Evolutionary conservation across 2,329 filamentous ascomycete species (phyloP).

Genomic region (Phaeosphaeria sp.): DNA sequence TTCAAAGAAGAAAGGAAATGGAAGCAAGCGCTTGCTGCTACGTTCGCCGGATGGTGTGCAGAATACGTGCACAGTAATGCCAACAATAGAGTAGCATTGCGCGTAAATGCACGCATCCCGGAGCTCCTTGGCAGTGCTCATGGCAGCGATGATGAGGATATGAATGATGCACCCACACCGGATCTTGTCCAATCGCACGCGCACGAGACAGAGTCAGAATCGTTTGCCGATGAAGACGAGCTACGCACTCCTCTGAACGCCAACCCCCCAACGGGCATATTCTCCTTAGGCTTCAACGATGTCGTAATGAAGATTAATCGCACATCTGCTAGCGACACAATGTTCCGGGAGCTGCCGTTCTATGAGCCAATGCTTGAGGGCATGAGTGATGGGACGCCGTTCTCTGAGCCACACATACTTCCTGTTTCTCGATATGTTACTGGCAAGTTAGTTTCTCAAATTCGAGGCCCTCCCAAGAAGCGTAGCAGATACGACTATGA

Average conservation of each 20-base stretch:
- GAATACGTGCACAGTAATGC: constrained; percentile 74
- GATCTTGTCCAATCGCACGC: constrained; percentile 47
- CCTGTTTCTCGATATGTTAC: constrained; percentile 87
- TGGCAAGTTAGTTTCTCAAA: constrained; percentile 75
- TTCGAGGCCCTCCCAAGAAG: constrained; percentile 72
- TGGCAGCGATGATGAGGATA: constrained; percentile 37
- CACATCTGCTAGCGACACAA: constrained; percentile 75
- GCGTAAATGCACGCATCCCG: constrained; percentile 64
- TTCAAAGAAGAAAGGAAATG: constrained; percentile 93
- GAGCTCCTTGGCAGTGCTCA: constrained; percentile 10
- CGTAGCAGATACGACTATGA: constrained; percentile 83
- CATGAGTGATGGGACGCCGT: constrained; percentile 38
- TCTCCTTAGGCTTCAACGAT: constrained; percentile 81
- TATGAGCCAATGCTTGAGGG: constrained; percentile 61
- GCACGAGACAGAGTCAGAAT: constrained; percentile 49
- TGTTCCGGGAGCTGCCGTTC: constrained; percentile 81
- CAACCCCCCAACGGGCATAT: constrained; percentile 75
- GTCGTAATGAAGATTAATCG: constrained; percentile 79
- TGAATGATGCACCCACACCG: constrained; percentile 48
- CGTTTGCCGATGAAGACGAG: constrained; percentile 48
- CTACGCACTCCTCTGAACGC: constrained; percentile 51
- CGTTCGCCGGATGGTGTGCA: constrained; percentile 81
- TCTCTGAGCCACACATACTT: constrained; percentile 65
- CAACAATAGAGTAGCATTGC: constrained; percentile 70
- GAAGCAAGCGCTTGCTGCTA: constrained; percentile 83